Evolutionary conservation across 805 yeast species (phyloP), one percentile per base, ranked within the genome.

Genomic region (Candida oleophila): DNA sequence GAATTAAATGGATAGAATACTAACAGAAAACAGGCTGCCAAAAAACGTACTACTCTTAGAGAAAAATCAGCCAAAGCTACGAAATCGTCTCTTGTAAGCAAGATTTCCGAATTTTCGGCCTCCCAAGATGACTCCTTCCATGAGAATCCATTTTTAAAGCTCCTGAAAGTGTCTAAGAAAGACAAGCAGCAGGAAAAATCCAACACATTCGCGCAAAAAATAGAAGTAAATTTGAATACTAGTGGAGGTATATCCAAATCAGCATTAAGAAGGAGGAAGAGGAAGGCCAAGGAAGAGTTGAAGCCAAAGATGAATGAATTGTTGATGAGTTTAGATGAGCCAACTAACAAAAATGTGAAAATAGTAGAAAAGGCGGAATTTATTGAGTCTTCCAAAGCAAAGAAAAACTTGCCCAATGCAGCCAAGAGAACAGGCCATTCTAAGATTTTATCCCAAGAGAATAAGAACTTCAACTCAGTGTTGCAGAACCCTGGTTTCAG

Each of bases 281-380:
- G 78, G 52, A 78, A 75, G 55, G 71, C 74, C 42, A 78, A 77
- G 55, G 86, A 85, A 47, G 80, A 83, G 53, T 67, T 87, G 49
- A 79, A 78, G 55, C 89, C 91, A 3, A 77, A 82, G 55, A 75
- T 87, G 79, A 71, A 75, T 44, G 94, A 87, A 53, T 64, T 87
- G 39, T 66, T 82, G 45, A 69, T 69, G 22, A 80, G 78, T 15
- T 68, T 87, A 43, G 72, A 19, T 64, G 45, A 8, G 39, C 49
- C 22, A 11, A 20, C 22, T 16, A 35, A 44, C 16, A 20, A 20
- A 36, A 21, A n/a, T 8, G 38, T 5, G 15, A 30, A 22, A 32
- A 34, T n/a, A 21, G 46, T 25, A 42, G 44, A 20, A 34, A 39
- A 25, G 18, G 40, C 41, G 14, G 52, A 42, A 32, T 69, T 47